phyloP scores from a whole-genome alignment of 768 basidiomycete species.

The Rhizopogon roseolus region DNA sequence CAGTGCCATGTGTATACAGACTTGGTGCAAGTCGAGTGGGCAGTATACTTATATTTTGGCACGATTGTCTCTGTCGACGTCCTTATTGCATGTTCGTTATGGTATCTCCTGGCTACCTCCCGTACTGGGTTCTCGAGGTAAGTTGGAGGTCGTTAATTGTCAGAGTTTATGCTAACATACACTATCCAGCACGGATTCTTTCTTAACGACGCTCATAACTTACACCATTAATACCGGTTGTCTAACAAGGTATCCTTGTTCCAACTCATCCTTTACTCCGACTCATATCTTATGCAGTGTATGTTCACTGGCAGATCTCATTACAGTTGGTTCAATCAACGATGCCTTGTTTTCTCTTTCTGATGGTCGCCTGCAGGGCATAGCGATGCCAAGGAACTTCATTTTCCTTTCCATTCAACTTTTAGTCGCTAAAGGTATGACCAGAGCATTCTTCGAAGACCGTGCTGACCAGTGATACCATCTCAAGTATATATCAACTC shows the following conservation, averaged over 20 bases:
- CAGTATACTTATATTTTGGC: background rate
- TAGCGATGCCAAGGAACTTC: slow-evolving; percentile 1
- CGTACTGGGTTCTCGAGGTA: background rate
- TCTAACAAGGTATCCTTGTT: background rate
- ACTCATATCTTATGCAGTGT: background rate
- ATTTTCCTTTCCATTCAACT: background rate
- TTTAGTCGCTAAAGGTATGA: background rate
- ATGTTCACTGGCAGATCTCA: background rate
- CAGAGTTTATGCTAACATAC: no score
- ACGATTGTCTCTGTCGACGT: background rate
- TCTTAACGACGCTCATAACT: background rate
- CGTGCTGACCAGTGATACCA: background rate
- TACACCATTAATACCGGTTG: background rate
- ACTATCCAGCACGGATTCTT: background rate
- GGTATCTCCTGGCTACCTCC: background rate
- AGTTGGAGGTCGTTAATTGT: background rate
- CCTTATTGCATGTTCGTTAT: background rate
- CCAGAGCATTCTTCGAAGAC: background rate
- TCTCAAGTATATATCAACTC: background rate
- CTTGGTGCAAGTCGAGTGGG: background rate
- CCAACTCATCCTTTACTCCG: no score
- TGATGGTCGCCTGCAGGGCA: background rate
- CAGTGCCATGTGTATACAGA: rapidly evolving
- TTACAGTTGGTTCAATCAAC: background rate
- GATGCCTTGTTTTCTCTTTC: background rate